Evolutionary conservation across 768 basidiomycete species (phyloP), one percentile per base, ranked within the genome.

Genomic region (Dacryopinax spathularia): DNA sequence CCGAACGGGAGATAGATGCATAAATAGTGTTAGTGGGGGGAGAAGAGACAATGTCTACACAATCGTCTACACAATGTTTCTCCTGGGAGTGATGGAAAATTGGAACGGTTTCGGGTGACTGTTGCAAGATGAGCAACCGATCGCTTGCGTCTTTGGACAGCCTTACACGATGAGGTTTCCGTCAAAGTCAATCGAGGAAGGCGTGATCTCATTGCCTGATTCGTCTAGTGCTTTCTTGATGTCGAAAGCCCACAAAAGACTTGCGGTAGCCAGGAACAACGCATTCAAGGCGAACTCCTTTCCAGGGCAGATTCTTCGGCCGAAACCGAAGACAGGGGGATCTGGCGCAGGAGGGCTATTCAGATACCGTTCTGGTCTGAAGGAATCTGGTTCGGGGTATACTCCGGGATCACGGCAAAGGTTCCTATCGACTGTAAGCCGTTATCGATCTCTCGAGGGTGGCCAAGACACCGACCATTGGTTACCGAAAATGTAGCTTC

Each of bases 281-380:
- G 29, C 25, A 56, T 56, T 31, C 18, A 15, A 29, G 6, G 48
- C 48, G 25, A 56, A 56, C 9, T 56, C 29, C 29, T 29, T 56
- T 9, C 48, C 48, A 5, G 48, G 48, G 20, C 48, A 56, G 10
- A 56, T 29, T 20, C 48, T 25, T 9, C 48, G 48, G 31, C 48
- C 48, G 25, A 56, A 56, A 10, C 48, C 48, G 25, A 56, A 56
- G 7, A 56, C 48, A 5, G 48, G 48, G 4, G 48, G 48, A 7
- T 56, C 48, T 29, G 48, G 48, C 2, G 48, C 48, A 56, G 48
- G 13, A 56, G 48, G 48, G 12, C 31, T 29, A 3, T 3, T 29
- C 10, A 56, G 29, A 29, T 65, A 71, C 7, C 70, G 63, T 37
- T 71, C 70, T 0, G 70, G 70, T 12, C 60, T 60, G 62, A 68